Conservation (phyloP, 2,329 filamentous ascomycete genomes). For the Penicillium rolfsii region DNA sequence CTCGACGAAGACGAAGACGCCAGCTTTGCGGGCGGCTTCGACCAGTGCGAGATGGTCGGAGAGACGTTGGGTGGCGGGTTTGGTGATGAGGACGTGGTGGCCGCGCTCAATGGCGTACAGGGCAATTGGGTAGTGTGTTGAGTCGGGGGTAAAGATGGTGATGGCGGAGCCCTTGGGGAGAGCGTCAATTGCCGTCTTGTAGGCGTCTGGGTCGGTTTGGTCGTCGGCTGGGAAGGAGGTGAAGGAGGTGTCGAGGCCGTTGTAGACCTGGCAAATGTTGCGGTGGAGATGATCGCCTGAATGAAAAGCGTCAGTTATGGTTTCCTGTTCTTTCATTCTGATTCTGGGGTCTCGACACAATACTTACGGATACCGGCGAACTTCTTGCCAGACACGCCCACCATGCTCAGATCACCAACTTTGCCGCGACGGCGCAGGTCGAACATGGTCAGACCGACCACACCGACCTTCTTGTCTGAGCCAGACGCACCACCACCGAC, state of each 20-base stretch:
- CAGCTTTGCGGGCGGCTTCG: constrained; percentile 69
- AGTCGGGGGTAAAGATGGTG: constrained; percentile 94
- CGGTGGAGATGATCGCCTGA: constrained; percentile 78
- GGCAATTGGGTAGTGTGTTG: constrained; percentile 89
- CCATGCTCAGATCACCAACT: constrained; percentile 84
- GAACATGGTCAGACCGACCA: constrained; percentile 87
- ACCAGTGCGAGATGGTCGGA: constrained; percentile 78
- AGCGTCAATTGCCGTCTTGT: constrained; percentile 85
- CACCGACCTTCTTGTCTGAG: constrained; percentile 95
- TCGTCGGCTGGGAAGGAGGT: constrained; percentile 79
- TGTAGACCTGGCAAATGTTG: constrained; percentile 88
- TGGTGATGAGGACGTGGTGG: constrained; percentile 91
- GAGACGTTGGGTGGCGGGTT: constrained; percentile 86
- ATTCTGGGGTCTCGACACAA: background rate
- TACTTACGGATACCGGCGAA: constrained; percentile 84
- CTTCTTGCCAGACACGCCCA: constrained; percentile 83
- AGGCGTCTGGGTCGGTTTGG: constrained; percentile 73
- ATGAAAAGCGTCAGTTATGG: background rate
- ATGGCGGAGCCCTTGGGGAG: constrained; percentile 82
- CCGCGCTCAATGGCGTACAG: constrained; percentile 86
- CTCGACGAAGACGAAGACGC: constrained; percentile 90
- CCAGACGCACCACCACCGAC: constrained; percentile 80
- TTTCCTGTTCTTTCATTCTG: constrained; percentile 10
- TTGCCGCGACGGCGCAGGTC: constrained; percentile 87
- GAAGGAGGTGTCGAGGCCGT: constrained; percentile 84